Conservation (phyloP, 495 filamentous ascomycete genomes). For the Aspergillus saccharolyticus region DNA sequence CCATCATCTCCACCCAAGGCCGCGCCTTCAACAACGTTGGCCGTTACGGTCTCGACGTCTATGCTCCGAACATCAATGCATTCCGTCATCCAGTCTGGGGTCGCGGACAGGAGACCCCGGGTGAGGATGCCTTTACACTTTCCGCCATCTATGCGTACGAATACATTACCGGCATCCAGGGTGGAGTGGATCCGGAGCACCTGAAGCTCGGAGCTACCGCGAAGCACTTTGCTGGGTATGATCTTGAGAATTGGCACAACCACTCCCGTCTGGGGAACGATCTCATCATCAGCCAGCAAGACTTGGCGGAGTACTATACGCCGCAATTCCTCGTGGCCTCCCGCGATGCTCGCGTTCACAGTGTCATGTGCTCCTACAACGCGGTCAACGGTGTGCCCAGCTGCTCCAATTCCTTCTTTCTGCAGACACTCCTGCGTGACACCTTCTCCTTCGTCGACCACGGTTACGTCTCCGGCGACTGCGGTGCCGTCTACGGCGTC, state of each 20-base stretch:
- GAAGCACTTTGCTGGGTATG: conserved; percentile 63
- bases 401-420: conserved; percentile 51
- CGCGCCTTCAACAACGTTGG: conserved; percentile 63
- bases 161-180: conserved; percentile 58
- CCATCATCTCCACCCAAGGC: conserved; percentile 56
- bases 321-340: conserved; percentile 33
- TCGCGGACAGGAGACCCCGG: conserved; percentile 58
- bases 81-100: conserved; percentile 60
- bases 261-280: conserved; percentile 52
- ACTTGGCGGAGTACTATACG: conserved; percentile 50
- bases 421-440: conserved; percentile 54
- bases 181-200: conserved; percentile 38
- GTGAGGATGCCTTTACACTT: conserved; percentile 49
- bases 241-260: conserved; percentile 56
- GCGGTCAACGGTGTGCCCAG: conserved; percentile 56
- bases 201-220: conserved; percentile 58
- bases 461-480: conserved; percentile 55
- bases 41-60: conserved; percentile 54
- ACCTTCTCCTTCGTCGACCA: conserved; percentile 42
- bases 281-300: conserved; percentile 49
- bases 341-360: conserved; percentile 51
- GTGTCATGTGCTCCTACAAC: conserved; percentile 60
- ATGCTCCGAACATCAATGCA: conserved; percentile 66
- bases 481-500: conserved; percentile 54
- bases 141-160: conserved; percentile 50